A percentile compares a stretch with the other conserved stretches of the same genome.
phyloP scores from a whole-genome alignment of 2,329 filamentous ascomycete genomes.

The Dendrostoma leiphaemia region DNA sequence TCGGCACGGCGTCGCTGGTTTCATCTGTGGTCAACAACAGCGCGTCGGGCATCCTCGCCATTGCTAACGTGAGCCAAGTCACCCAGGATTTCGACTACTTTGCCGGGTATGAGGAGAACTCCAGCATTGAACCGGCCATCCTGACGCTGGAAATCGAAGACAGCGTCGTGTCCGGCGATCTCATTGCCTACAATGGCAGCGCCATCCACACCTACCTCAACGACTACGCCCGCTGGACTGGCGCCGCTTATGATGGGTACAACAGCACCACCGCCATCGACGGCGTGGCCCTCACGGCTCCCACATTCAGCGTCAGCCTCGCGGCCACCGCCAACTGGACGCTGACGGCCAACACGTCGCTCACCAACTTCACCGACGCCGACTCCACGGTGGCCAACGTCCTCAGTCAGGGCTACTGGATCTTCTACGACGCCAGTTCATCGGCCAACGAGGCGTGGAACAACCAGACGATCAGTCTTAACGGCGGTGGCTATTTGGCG shows the following conservation, averaged over 20 bases:
- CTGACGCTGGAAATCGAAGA: constrained; percentile 26
- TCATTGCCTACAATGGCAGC: constrained; percentile 31
- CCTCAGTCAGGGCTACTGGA: constrained; percentile 14
- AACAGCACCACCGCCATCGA: neutral
- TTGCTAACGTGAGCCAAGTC: constrained; percentile 28
- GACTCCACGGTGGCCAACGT: constrained; percentile 16
- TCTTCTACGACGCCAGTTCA: constrained; percentile 19
- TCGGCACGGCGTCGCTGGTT: constrained; percentile 17
- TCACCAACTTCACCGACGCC: constrained; percentile 20
- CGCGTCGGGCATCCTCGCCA: constrained; percentile 23
- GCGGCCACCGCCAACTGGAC: constrained; percentile 20
- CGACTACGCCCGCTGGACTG: constrained; percentile 20
- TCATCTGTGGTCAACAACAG: constrained; percentile 17
- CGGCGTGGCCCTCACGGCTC: constrained; percentile 4
- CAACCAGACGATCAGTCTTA: constrained; percentile 5
- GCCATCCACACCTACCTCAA: constrained; percentile 19
- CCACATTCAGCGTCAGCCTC: constrained; percentile 16
- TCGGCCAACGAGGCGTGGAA: constrained; percentile 11
- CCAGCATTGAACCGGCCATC: constrained; percentile 25
- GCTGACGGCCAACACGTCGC: constrained; percentile 19
- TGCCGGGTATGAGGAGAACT: constrained; percentile 27
- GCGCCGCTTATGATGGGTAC: constrained; percentile 21
- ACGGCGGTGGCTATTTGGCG: neutral
- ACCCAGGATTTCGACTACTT: constrained; percentile 34
- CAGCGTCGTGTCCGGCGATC: constrained; percentile 26